phyloP scores from a whole-genome alignment of 1,139 yeast species.

The Wickerhamiella pararugosa region DNA sequence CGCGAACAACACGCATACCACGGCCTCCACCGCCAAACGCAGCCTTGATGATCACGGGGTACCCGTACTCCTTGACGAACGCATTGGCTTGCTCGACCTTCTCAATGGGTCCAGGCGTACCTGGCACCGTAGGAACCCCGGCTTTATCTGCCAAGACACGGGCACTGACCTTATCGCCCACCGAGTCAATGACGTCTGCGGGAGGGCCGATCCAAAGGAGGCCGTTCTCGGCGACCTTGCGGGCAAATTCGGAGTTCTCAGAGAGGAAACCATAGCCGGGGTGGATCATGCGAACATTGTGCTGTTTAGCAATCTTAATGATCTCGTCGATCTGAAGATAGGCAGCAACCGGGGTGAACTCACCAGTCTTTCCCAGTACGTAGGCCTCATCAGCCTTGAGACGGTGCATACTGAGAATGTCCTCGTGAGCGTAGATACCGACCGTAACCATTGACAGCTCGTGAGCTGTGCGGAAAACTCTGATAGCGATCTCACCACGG shows the following conservation, averaged over 20 bases:
- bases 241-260: conserved; percentile 89
- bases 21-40: conserved; percentile 99
- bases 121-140: conserved; percentile 90
- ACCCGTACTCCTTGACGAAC: conserved; percentile 75
- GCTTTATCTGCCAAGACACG: conserved; percentile 70
- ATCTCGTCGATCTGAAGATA: conserved; percentile 93
- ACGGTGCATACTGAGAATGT: conserved; percentile 86
- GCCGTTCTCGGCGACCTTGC: conserved; percentile 79
- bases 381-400: conserved; percentile 87
- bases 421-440: conserved; percentile 94
- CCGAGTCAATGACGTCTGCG: conserved; percentile 77
- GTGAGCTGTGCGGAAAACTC: conserved; percentile 89
- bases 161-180: conserved; percentile 95
- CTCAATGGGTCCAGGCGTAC: conserved; percentile 95
- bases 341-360: conserved; percentile 91
- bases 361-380: conserved; percentile 79
- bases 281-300: conserved; percentile 88
- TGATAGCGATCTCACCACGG: conserved; percentile 66
- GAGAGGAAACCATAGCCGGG: conserved; percentile 97
- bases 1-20: conserved; percentile 98
- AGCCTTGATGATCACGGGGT: conserved; percentile 94
- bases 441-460: conserved; percentile 96
- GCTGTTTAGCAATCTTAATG: conserved; percentile 74
- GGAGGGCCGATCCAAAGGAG: conserved; percentile 97
- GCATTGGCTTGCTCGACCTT: conserved; percentile 57